Conservation (phyloP, 2,329 filamentous ascomycete species). For the Apiospora hydei region DNA sequence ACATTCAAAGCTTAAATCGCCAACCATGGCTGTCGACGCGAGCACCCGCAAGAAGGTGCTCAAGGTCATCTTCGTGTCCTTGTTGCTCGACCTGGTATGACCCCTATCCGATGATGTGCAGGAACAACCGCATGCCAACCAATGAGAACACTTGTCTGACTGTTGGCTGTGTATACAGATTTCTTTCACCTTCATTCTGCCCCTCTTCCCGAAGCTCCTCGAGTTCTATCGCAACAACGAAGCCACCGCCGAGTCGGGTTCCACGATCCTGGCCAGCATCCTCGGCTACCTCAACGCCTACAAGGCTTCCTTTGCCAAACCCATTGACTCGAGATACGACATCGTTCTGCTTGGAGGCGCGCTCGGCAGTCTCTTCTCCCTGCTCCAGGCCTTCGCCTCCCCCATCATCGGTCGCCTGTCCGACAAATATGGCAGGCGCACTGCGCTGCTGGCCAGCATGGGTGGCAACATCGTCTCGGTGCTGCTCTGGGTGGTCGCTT, state of each 20-base stretch:
- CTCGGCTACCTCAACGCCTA: constrained; percentile 89
- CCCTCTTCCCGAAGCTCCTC: constrained; percentile 92
- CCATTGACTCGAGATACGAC: constrained; percentile 96
- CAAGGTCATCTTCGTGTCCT: constrained; percentile 85
- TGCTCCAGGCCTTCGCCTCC: constrained; percentile 91
- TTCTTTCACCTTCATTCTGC: constrained; percentile 98
- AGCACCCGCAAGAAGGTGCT: constrained; percentile 79
- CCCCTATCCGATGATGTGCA: constrained; percentile 1
- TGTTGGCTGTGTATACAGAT: constrained; percentile 64
- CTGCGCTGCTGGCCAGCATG: constrained; percentile 91
- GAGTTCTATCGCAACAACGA: constrained; percentile 95
- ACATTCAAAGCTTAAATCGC: neutral
- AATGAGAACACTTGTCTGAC: neutral
- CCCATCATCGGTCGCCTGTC: constrained; percentile 90
- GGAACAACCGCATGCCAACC: neutral
- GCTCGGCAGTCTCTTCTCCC: constrained; percentile 87
- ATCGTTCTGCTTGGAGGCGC: constrained; percentile 95
- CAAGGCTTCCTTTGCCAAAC: constrained; percentile 89
- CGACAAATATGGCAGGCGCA: constrained; percentile 86
- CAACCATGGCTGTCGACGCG: constrained; percentile 34
- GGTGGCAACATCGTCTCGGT: constrained; percentile 91
- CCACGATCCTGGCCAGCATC: constrained; percentile 75
- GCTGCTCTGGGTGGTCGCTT: constrained; percentile 90
- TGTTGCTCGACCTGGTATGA: constrained; percentile 86
- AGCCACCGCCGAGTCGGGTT: constrained; percentile 53